A percentile compares a stretch with the other conserved stretches of the same genome.
phyloP scores from a whole-genome alignment of 768 basidiomycete species.

The Pleurotus cornucopiae region DNA sequence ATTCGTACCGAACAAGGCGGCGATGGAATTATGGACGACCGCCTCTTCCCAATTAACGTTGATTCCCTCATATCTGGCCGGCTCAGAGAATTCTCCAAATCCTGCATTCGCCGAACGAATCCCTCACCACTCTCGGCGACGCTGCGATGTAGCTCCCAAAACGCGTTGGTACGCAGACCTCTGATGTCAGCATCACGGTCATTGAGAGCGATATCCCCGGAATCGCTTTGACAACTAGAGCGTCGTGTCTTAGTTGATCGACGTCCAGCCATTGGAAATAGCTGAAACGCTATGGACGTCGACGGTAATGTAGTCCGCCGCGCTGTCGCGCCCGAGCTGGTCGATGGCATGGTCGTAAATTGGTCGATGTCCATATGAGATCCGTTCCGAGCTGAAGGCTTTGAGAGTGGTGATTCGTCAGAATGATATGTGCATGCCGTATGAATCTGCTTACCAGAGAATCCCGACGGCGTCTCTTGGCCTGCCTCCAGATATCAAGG shows the following conservation, averaged over 20 bases:
- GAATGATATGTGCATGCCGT: background rate
- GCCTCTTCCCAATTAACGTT: conserved; percentile 40
- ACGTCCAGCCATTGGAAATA: conserved; percentile 28
- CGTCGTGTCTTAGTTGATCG: conserved; percentile 14
- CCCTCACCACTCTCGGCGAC: conserved; percentile 64
- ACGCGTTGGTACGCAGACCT: conserved; percentile 57
- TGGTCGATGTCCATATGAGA: conserved; percentile 17
- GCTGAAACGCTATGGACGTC: conserved; percentile 46
- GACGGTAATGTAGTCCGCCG: conserved; percentile 37
- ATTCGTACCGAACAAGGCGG: conserved; percentile 12
- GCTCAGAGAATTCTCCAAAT: conserved; percentile 56
- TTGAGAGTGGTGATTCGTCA: conserved; percentile 8
- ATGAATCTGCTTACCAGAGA: conserved; percentile 32
- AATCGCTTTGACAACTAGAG: conserved; percentile 18
- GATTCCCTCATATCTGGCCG: conserved; percentile 32
- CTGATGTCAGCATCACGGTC: conserved; percentile 27
- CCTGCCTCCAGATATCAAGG: conserved; percentile 47
- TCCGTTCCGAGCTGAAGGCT: conserved; percentile 3
- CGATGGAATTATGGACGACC: conserved; percentile 21
- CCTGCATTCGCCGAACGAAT: conserved; percentile 68
- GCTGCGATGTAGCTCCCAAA: conserved; percentile 60
- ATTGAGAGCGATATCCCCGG: conserved; percentile 13
- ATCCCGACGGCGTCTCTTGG: conserved; percentile 51
- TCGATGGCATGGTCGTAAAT: conserved; percentile 10
- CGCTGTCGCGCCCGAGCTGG: conserved; percentile 23